Base-by-base conservation (phyloP, 345 rosid genomes). In the Chamaenerion angustifolium region DNA sequence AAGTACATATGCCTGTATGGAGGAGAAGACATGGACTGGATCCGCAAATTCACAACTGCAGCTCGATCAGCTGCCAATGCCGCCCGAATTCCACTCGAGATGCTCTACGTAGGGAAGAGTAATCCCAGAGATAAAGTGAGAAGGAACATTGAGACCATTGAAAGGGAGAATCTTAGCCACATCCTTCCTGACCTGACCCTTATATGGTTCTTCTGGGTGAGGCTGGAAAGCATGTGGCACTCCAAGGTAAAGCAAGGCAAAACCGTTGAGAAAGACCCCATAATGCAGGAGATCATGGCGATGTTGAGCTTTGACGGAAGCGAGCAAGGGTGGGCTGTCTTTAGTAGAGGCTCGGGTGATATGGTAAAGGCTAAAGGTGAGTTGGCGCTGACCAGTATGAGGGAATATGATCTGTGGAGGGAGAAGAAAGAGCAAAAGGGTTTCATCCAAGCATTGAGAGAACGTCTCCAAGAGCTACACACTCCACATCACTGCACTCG, bases 201-300 rank as follows among this genome's bases (percentile, higher is more conserved):
- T 17, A 60, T 66, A 10, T 69, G 78, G 78, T 66, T 63, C 73
- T 83, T 80, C 60, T 80, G 85, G 83, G 60, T 63, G 13, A 51
- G 81, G 54, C 61, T 83, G 0, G 81, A 80, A 56, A 76, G 83
- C 81, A 83, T 80, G 94, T 80, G 88, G 88, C 70, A 76, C 59
- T 79, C 83, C 10, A 74, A 68, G 51, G 48, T 59, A 16, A 67
- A 72, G 8, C 72, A 59, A 0, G 68, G 70, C 25, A 66, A 18
- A 52, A 60, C 54, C 11, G 68, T 61, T 1, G 71, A 76, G 43
- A 60, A 62, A 12, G 88, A 83, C 54, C 51, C 40, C 0, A 73
- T 83, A 11, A 71, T 71, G 85, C 66, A 60, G 12, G 85, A 78
- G 64, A 60, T 83, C 13, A 55, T 63, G 52, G 63, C 64, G 1